phyloP scores from a whole-genome alignment of 495 filamentous ascomycete species.

The Apodospora peruviana region DNA sequence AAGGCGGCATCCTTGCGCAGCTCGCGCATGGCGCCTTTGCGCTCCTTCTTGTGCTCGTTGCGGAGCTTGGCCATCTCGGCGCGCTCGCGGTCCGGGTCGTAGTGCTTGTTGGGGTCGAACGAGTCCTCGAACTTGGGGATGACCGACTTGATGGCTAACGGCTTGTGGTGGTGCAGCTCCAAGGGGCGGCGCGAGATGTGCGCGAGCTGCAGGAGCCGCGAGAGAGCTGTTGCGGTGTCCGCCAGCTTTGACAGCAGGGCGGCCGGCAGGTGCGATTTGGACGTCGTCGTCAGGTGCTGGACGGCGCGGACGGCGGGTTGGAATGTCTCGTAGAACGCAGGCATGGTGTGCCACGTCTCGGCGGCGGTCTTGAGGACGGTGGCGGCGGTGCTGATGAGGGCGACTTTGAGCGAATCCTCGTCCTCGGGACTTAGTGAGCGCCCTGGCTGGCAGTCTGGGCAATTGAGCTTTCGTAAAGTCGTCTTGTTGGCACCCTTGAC shows the following conservation, averaged over 20 bases:
- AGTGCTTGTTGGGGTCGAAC: slow-evolving; percentile 91
- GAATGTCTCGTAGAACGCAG: slow-evolving; percentile 73
- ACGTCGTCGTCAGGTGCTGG: slow-evolving; percentile 44
- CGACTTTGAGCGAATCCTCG: slow-evolving; percentile 45
- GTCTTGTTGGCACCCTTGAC: slow-evolving; percentile 31
- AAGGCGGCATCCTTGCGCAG: slow-evolving; percentile 91
- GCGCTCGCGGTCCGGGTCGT: slow-evolving; percentile 87
- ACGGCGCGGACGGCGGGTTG: slow-evolving; percentile 52
- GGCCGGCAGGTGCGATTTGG: slow-evolving; percentile 45
- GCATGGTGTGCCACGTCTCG: slow-evolving; percentile 57
- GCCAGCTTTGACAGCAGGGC: slow-evolving; percentile 28
- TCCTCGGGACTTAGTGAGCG: slow-evolving; percentile 26
- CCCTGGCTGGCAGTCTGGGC: slow-evolving; percentile 46
- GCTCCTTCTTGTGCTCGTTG: slow-evolving; percentile 88
- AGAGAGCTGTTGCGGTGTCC: slow-evolving; percentile 40
- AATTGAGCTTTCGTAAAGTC: slow-evolving; percentile 34
- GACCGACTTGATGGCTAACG: slow-evolving; percentile 78
- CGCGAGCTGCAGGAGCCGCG: slow-evolving; percentile 49
- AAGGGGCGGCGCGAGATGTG: slow-evolving; percentile 65
- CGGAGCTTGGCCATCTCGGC: slow-evolving; percentile 73
- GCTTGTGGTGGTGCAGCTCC: slow-evolving; percentile 81
- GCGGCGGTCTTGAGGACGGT: slow-evolving; percentile 54
- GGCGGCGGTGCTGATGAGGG: slow-evolving; percentile 52
- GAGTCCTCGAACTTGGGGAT: slow-evolving; percentile 96
- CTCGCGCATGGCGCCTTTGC: slow-evolving; percentile 91